Base-by-base conservation (phyloP, 2,329 filamentous ascomycete genomes). In the Dactylonectria macrodidyma region DNA sequence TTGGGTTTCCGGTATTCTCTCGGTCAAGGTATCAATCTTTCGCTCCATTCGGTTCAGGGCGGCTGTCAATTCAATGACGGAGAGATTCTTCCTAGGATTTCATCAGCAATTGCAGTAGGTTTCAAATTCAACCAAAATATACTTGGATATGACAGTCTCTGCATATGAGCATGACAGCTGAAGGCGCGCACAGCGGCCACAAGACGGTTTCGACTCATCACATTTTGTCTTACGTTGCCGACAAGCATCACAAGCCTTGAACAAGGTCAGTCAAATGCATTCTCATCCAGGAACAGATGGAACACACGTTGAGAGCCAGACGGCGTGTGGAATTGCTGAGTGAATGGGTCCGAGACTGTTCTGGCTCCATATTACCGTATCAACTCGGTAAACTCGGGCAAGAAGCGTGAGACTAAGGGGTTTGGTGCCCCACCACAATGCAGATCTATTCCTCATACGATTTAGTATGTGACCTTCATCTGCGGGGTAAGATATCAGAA, bases 191-290 rank as follows among this genome's bases (percentile, higher is more conserved):
- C 70, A 71, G 34, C 67, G 67, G 14, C 62, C 61, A 44, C 71
- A 72, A 5, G 54, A 16, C 2, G 70, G 70, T 38, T 69, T 73
- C 3, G 11, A 46, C 34, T 72, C 65, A 14, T 73, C 65, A 24
- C 65, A 72, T 72, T 67, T 71, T 0, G 70, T 72, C 22, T 73
- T 72, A 16, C 69, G 44, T 11, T 68, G 65, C 5, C 67, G 62
- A 44, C 69, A 73, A 44, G 65, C 59, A 36, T 68, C 69, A 22
- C 70, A 73, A 33, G 67, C 69, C 71, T 70, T 8, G 12, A 10
- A 2, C 4, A 19, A 34, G 16, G n/a, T 57, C 6, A 58, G 14
- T 34, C 24, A 11, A 26, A 16, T 12, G 6, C 9, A n/a, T n/a
- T 26, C 5, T 5, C 2, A 14, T 2, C 11, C 30, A 26, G 1